These are phyloP conservation scores for Spathaspora gorwiae DNA, from an alignment of 805 yeast species.

Conservation along the genomic window DNA sequence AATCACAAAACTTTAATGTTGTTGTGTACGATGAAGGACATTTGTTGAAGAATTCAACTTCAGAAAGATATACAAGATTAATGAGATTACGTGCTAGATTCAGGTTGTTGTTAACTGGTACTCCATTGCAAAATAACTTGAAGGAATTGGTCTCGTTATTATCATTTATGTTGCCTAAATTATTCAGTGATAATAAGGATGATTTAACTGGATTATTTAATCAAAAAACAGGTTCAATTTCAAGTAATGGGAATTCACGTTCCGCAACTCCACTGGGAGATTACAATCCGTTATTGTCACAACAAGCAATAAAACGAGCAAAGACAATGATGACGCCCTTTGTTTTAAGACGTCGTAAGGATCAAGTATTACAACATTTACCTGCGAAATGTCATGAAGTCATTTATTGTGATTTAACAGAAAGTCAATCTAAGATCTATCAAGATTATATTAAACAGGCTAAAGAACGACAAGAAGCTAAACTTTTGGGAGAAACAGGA, in stretches of 20 bases:
- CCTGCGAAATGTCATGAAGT: slow-evolving; percentile 71
- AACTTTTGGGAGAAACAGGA: slow-evolving; percentile 20
- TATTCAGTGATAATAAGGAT: slow-evolving; percentile 77
- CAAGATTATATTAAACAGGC: slow-evolving; percentile 49
- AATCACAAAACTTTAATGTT: slow-evolving; percentile 71
- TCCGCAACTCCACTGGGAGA: slow-evolving; percentile 19
- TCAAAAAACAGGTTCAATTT: slow-evolving; percentile 60
- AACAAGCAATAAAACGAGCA: slow-evolving; percentile 89
- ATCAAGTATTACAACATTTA: slow-evolving; percentile 83
- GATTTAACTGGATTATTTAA: slow-evolving; percentile 80
- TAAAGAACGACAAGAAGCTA: slow-evolving; percentile 43
- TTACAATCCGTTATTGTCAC: slow-evolving; percentile 78
- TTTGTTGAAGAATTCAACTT: slow-evolving; percentile 82
- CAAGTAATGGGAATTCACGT: background rate
- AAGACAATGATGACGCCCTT: slow-evolving; percentile 98
- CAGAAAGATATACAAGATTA: slow-evolving; percentile 82
- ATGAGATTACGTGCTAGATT: slow-evolving; percentile 83
- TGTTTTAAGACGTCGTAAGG: slow-evolving; percentile 85
- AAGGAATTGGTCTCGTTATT: slow-evolving; percentile 84
- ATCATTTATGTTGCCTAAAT: slow-evolving; percentile 82
- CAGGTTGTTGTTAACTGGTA: slow-evolving; percentile 86
- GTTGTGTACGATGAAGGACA: slow-evolving; percentile 98
- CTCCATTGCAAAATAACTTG: slow-evolving; percentile 92
- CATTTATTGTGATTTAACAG: slow-evolving; percentile 60
- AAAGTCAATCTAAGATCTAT: slow-evolving; percentile 56